phyloP scores from a whole-genome alignment of 2,329 filamentous ascomycete genomes.

The Trichophyton rubrum region DNA sequence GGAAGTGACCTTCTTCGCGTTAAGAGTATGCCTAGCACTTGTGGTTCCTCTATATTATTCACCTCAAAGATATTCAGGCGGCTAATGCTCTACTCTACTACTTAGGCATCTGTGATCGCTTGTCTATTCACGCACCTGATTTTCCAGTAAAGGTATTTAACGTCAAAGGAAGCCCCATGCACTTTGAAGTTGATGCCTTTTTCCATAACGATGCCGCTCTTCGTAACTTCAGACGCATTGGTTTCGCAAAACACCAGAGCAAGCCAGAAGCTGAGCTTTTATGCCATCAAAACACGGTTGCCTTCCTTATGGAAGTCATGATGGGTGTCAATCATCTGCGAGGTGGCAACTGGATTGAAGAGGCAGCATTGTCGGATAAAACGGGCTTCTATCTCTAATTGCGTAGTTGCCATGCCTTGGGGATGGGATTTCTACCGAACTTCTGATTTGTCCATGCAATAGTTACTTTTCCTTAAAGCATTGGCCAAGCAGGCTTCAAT shows the following conservation, averaged over 20 bases:
- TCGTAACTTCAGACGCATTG: not conserved
- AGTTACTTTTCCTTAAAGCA: not conserved
- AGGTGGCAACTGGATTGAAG: not conserved
- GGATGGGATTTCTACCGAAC: too few relatives aligned
- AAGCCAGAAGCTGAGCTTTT: not conserved
- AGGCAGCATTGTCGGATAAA: not conserved
- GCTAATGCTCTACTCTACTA: not conserved
- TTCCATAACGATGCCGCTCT: not conserved
- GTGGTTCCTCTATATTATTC: not conserved
- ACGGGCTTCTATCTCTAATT: not conserved
- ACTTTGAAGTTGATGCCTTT: not conserved
- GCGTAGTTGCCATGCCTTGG: not conserved
- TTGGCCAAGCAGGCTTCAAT: not conserved
- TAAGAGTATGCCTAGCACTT: not conserved
- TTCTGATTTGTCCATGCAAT: too few relatives aligned
- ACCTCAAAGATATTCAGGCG: not conserved
- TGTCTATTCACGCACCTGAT: not conserved
- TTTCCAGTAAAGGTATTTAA: not conserved
- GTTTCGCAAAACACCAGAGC: not conserved
- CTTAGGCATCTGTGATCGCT: not conserved
- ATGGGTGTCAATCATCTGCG: not conserved
- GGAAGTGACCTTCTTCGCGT: not conserved
- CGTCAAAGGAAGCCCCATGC: not conserved
- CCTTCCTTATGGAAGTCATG: not conserved
- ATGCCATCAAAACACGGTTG: not conserved